These are phyloP conservation scores for Diplodia seriata DNA, from an alignment of 2,329 filamentous ascomycete genomes.

Conservation along the genomic window DNA sequence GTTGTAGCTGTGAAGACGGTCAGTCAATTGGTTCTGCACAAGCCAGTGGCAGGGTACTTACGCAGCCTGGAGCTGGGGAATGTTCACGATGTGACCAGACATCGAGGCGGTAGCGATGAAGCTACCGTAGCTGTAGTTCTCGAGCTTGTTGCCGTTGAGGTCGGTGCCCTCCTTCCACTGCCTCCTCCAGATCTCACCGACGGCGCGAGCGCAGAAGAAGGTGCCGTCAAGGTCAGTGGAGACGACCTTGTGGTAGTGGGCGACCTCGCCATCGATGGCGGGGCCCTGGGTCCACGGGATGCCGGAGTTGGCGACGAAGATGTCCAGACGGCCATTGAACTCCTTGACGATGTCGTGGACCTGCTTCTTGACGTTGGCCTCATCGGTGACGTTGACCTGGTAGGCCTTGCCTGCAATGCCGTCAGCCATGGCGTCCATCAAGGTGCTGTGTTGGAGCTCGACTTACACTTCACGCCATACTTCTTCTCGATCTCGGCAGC, in stretches of 20 bases:
- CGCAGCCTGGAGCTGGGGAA: slow-evolving; percentile 68
- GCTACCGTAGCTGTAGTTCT: slow-evolving; percentile 52
- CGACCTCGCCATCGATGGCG: slow-evolving; percentile 72
- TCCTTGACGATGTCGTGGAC: slow-evolving; percentile 68
- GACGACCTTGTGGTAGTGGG: slow-evolving; percentile 79
- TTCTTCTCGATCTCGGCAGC: slow-evolving; percentile 31
- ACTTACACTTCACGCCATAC: slow-evolving; percentile 33
- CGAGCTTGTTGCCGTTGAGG: slow-evolving; percentile 33
- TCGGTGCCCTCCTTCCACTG: slow-evolving; percentile 33
- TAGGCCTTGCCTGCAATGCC: slow-evolving; percentile 61
- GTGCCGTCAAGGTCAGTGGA: slow-evolving; percentile 87
- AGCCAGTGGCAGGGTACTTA: neutral
- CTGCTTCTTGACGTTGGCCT: slow-evolving; percentile 61
- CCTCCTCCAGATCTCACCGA: slow-evolving; percentile 58
- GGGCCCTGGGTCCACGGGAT: slow-evolving; percentile 66
- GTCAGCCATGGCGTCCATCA: slow-evolving; percentile 16
- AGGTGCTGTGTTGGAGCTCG: neutral
- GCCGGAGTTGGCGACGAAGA: slow-evolving; percentile 74
- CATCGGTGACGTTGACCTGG: slow-evolving; percentile 67
- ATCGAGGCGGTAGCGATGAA: slow-evolving; percentile 74
- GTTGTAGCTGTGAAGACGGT: slow-evolving; percentile 43
- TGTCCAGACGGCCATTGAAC: slow-evolving; percentile 73
- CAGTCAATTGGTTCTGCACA: neutral
- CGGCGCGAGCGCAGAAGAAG: slow-evolving; percentile 86
- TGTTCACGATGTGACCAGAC: slow-evolving; percentile 86